Conservation (phyloP, 2,329 filamentous ascomycete species). For the Tothia fuscella region DNA sequence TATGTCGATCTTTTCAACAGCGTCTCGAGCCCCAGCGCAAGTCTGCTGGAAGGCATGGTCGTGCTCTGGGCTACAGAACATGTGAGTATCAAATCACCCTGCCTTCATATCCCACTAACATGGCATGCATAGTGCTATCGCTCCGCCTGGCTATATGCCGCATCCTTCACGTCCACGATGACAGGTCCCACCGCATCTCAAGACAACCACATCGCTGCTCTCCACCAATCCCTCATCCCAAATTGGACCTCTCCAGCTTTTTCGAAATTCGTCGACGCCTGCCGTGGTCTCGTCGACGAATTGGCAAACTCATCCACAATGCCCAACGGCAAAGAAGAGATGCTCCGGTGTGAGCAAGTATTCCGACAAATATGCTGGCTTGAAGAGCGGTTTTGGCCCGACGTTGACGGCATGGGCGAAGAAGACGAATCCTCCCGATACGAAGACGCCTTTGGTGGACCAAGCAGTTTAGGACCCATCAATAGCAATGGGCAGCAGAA, state of each 20-base stretch:
- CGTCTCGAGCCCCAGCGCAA: conserved; percentile 38
- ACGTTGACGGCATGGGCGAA: conserved; percentile 38
- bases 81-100: conserved; percentile 22
- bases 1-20: conserved; percentile 49
- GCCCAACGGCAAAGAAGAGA: conserved; percentile 36
- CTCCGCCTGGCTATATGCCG: conserved; percentile 36
- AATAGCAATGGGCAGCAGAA: conserved; percentile 3
- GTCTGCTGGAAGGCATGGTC: conserved; percentile 55
- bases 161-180: conserved; percentile 29
- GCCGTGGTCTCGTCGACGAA: conserved; percentile 36
- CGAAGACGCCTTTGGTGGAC: neutral
- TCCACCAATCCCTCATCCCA: conserved; percentile 38
- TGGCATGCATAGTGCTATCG: conserved; percentile 29
- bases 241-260: conserved; percentile 40
- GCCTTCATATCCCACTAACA: neutral
- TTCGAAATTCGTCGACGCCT: conserved; percentile 38
- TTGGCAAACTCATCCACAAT: conserved; percentile 35
- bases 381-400: conserved; percentile 37
- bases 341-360: conserved; percentile 34
- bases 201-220: conserved; percentile 35
- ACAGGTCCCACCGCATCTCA: conserved; percentile 23
- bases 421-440: conserved; percentile 23
- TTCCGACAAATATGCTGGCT: conserved; percentile 37
- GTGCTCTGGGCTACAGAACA: conserved; percentile 70
- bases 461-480: neutral